phyloP scores from a whole-genome alignment of 805 yeast species.

The Alloascoidea africana region DNA sequence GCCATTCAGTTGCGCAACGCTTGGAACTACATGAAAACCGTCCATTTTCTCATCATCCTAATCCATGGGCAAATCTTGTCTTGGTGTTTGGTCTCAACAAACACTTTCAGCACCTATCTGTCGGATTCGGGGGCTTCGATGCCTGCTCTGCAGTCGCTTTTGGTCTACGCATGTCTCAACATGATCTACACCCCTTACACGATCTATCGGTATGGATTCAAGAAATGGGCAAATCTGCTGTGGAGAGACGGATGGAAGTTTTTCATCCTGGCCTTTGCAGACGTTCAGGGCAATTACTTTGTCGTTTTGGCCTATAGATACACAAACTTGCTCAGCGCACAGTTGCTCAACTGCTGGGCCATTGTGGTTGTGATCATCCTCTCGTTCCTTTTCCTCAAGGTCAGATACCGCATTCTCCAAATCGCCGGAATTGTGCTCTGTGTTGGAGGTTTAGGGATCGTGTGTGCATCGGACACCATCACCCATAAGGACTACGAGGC shows the following conservation, averaged over 20 bases:
- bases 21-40: slow-evolving; percentile 12
- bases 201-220: slow-evolving; percentile 22
- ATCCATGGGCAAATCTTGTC: slow-evolving; percentile 26
- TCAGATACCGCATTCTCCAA: slow-evolving; percentile 30
- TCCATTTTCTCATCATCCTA: slow-evolving; percentile 24
- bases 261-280: slow-evolving; percentile 25
- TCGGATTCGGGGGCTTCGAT: slow-evolving; percentile 21
- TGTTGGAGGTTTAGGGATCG: slow-evolving; percentile 26
- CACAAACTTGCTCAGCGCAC: slow-evolving; percentile 26
- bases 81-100: slow-evolving; percentile 24
- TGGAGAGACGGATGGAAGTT: slow-evolving; percentile 25
- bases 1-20: background rate
- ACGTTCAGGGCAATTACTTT: slow-evolving; percentile 30
- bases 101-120: slow-evolving; percentile 25
- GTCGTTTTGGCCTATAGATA: slow-evolving; percentile 27
- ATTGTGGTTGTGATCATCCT: slow-evolving; percentile 27
- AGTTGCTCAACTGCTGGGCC: slow-evolving; percentile 27
- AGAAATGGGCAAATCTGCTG: slow-evolving; percentile 17
- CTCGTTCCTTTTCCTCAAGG: slow-evolving; percentile 24
- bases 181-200: slow-evolving; percentile 23
- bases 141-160: slow-evolving; percentile 28
- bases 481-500: slow-evolving; percentile 25
- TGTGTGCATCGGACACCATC: slow-evolving; percentile 23
- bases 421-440: slow-evolving; percentile 22
- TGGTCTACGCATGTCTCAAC: slow-evolving; percentile 22